phyloP scores from a whole-genome alignment of 2,329 filamentous ascomycete genomes.

The Penicillium sp. region DNA sequence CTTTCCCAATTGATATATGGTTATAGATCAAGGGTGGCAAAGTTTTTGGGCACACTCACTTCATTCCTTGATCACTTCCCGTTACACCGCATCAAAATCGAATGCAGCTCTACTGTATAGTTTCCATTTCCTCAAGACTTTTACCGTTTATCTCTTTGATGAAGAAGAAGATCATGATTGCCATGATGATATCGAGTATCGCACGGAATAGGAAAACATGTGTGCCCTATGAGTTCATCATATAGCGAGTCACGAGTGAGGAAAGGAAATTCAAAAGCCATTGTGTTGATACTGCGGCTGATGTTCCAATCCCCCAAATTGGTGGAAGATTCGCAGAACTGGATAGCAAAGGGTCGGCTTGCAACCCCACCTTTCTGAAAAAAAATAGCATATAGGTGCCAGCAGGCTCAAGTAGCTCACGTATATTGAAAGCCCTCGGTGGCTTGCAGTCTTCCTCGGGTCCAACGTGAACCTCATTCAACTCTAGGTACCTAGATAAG shows the following conservation, averaged over 20 bases:
- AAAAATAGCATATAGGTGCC: slow-evolving; percentile 50
- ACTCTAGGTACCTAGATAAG: slow-evolving; percentile 38
- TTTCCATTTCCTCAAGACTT: slow-evolving; percentile 44
- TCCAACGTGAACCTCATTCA: slow-evolving; percentile 33
- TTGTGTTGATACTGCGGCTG: slow-evolving; percentile 37
- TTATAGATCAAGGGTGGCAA: not conserved
- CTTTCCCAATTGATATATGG: not conserved
- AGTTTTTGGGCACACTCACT: slow-evolving; percentile 1
- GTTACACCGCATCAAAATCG: slow-evolving; percentile 20
- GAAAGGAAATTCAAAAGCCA: slow-evolving; percentile 47
- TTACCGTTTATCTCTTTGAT: slow-evolving; percentile 44
- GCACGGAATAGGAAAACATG: slow-evolving; percentile 45
- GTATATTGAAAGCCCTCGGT: slow-evolving; percentile 51
- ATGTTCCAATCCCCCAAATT: slow-evolving; percentile 41
- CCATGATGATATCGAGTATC: slow-evolving; percentile 36
- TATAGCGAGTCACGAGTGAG: slow-evolving; percentile 43
- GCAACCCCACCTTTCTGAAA: slow-evolving; percentile 53
- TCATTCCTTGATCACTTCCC: slow-evolving; percentile 9
- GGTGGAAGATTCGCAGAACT: slow-evolving; percentile 44
- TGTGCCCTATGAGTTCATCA: slow-evolving; percentile 42
- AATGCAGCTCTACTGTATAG: slow-evolving; percentile 26
- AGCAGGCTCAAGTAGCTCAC: slow-evolving; percentile 47
- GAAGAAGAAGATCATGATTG: slow-evolving; percentile 35
- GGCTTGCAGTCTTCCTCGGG: slow-evolving; percentile 27
- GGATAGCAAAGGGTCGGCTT: slow-evolving; percentile 50